phyloP scores from a whole-genome alignment of 1,284 basidiomycete species.

The Trichosporon coremiiforme region DNA sequence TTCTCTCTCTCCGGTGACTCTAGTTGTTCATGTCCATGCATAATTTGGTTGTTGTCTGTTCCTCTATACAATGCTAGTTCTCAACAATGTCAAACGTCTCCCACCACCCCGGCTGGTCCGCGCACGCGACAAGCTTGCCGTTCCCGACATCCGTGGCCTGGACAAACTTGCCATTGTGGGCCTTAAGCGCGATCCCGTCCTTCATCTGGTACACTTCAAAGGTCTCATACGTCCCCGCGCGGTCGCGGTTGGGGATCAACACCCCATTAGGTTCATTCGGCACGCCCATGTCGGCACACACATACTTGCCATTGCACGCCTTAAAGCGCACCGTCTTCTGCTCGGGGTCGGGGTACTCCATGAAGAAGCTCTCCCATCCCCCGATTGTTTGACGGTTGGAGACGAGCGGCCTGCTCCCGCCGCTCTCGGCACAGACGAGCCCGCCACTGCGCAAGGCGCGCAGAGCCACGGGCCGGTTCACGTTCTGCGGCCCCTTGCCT shows the following conservation, averaged over 20 bases:
- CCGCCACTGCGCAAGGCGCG: constrained; percentile 24
- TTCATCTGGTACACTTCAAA: constrained; percentile 21
- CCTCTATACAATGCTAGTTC: neutral
- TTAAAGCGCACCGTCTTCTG: constrained; percentile 19
- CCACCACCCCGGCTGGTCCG: constrained; percentile 28
- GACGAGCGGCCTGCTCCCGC: constrained; percentile 18
- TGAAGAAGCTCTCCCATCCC: constrained; percentile 22
- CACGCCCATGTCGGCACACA: constrained; percentile 21
- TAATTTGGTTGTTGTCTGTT: neutral
- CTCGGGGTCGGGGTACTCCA: constrained; percentile 3
- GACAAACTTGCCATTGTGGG: constrained; percentile 23
- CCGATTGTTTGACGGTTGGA: constrained; percentile 21
- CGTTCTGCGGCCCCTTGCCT: constrained; percentile 23
- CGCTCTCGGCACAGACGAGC: constrained; percentile 27
- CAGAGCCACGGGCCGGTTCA: constrained; percentile 12
- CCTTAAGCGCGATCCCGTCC: constrained; percentile 19
- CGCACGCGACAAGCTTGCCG: constrained; percentile 19
- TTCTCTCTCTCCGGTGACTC: neutral
- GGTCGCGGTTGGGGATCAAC: constrained; percentile 20
- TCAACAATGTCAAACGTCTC: constrained; percentile 31
- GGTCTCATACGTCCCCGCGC: constrained; percentile 23
- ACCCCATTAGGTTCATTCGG: constrained; percentile 10
- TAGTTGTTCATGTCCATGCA: constrained; percentile 8
- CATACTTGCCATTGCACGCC: constrained; percentile 24
- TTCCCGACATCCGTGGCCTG: constrained; percentile 21